Conservation (phyloP, 352 stramenopile species). For the Globisporangium barbulae region DNA sequence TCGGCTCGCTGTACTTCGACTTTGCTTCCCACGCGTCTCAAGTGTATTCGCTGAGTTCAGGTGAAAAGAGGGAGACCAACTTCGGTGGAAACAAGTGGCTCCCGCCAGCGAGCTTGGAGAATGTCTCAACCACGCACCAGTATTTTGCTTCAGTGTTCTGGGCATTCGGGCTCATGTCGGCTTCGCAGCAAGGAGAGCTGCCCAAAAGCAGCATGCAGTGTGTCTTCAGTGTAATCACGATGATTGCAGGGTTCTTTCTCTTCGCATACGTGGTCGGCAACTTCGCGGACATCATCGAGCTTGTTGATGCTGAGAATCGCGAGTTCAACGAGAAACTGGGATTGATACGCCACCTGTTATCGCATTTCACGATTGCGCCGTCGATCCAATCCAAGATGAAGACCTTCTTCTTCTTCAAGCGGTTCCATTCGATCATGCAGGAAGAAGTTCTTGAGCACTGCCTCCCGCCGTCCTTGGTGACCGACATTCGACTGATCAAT, state of each 20-base stretch:
- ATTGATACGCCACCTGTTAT: conserved; percentile 34
- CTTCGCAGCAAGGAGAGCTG: conserved; percentile 33
- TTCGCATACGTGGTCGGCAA: conserved; percentile 48
- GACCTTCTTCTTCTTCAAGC: conserved; percentile 49
- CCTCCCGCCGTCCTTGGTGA: conserved; percentile 47
- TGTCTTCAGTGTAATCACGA: conserved; percentile 37
- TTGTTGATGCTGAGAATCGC: conserved; percentile 43
- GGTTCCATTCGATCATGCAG: conserved; percentile 54
- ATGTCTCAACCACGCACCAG: conserved; percentile 14
- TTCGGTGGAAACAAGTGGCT: conserved; percentile 49
- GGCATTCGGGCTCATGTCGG: conserved; percentile 42
- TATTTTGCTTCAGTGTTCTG: conserved; percentile 40
- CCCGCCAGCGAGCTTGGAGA: conserved; percentile 5
- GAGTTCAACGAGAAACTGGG: conserved; percentile 49
- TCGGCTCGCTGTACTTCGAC: conserved; percentile 54
- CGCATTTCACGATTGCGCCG: conserved; percentile 37
- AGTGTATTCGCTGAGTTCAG: conserved; percentile 14
- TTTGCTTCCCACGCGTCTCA: conserved; percentile 41
- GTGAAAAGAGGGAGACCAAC: conserved; percentile 11
- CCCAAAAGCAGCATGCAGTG: conserved; percentile 32
- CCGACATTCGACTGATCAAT: conserved; percentile 47
- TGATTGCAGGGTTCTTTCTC: conserved; percentile 42
- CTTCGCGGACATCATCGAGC: conserved; percentile 43
- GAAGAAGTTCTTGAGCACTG: conserved; percentile 41
- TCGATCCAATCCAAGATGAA: conserved; percentile 36